Evolutionary conservation across 75 land plant species (phyloP), one percentile per base, ranked within the genome.

Genomic region (Selaginella moellendorffii): DNA sequence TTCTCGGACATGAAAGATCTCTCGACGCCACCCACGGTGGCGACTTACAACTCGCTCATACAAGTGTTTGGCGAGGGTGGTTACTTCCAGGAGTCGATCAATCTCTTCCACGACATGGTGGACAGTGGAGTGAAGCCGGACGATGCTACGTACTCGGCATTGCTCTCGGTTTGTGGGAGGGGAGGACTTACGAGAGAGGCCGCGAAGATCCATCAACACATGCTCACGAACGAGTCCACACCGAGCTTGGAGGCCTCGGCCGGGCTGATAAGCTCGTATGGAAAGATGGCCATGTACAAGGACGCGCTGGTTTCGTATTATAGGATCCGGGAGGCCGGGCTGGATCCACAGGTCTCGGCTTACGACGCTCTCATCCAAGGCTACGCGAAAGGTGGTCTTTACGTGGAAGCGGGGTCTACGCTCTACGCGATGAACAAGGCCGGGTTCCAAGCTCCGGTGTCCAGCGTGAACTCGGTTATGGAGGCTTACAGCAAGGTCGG

Each of bases 1-100:
- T 95, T 95, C 71, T 56, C 76, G 26, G 91, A 90, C 66, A 95
- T 95, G 99, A 95, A 95, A 74, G 91, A 68, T 22, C 84, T 85
- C 26, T 78, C 75, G 25, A 79, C 91, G 1, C 86, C 78, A 66
- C 97, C 99, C 0, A 82, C 89, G 69, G 83, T 80, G 19, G 69
- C 75, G 20, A 95, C 99, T 2, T 95, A 86, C 52, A 95, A 95
- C 62, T 84, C 86, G 8, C 77, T 95, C 1, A 86, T 95, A 24
- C 65, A 80, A 20, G 88, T 87, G 1, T 90, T 90, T 74, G 91
- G 97, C 0, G 76, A 84, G 67, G 96, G 99, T 24, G 99, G 99
- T 2, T 86, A 82, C 74, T 86, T 82, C 66, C 82, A 82, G 72
- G 99, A 90, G 81, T 86, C 88, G 19, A 82, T 95, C 20, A 86